These are phyloP conservation scores for Alternaria longipes DNA, from an alignment of 2,329 filamentous ascomycete species.

Conservation along the genomic window DNA sequence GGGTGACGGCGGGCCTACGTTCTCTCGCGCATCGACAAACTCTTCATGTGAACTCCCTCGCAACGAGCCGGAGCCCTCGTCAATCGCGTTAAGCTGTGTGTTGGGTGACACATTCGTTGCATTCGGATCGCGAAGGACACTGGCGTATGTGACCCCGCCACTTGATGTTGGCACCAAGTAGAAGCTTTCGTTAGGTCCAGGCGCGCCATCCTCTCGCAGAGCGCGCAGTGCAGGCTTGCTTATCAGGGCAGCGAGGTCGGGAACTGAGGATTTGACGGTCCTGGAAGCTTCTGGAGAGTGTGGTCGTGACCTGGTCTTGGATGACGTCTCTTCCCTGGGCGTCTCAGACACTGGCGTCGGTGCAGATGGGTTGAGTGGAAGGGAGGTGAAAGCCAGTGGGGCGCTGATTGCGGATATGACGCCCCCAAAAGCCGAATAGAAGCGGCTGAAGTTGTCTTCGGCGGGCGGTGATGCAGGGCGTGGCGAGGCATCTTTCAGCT, in stretches of 20 bases:
- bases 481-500: constrained; percentile 18
- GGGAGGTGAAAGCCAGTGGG: constrained; percentile 88
- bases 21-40: constrained; percentile 88
- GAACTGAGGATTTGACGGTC: constrained; percentile 61
- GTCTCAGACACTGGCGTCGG: constrained; percentile 40
- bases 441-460: constrained; percentile 86
- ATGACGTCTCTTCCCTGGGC: constrained; percentile 28
- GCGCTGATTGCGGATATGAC: constrained; percentile 90
- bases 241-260: constrained; percentile 84
- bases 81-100: constrained; percentile 50
- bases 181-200: constrained; percentile 66
- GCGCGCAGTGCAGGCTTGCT: constrained; percentile 85
- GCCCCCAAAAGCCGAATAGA: constrained; percentile 90
- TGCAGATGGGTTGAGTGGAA: constrained; percentile 69
- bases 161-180: constrained; percentile 94
- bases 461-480: constrained; percentile 38
- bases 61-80: constrained; percentile 51
- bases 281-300: constrained; percentile 42
- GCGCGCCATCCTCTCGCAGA: constrained; percentile 69
- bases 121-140: constrained; percentile 68
- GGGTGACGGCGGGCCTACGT: constrained; percentile 59
- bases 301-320: constrained; percentile 36
- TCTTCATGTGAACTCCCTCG: constrained; percentile 65
- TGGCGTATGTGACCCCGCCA: constrained; percentile 91
- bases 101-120: constrained; percentile 57